Conservation (phyloP, 2,329 filamentous ascomycete species). For the Aspergillus sp. region DNA sequence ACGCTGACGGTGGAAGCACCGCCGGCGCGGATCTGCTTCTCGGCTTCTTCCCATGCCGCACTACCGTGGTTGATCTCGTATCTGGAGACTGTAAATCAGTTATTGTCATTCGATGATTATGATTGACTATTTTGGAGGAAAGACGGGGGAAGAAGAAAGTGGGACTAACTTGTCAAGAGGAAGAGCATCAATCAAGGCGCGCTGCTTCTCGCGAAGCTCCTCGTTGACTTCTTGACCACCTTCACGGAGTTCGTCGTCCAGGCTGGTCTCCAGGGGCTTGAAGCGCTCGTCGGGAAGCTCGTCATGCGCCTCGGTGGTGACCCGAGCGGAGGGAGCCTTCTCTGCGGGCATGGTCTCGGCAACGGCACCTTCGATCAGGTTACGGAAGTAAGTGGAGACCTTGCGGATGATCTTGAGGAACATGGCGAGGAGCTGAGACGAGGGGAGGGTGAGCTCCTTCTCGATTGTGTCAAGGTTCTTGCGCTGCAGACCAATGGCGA, state of each 20-base stretch:
- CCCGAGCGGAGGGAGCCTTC: conserved; percentile 40
- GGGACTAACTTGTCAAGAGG: conserved; percentile 77
- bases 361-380: conserved; percentile 72
- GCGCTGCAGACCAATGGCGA: conserved; percentile 88
- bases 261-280: conserved; percentile 67
- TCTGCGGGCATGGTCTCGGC: conserved; percentile 65
- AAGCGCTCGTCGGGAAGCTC: conserved; percentile 68
- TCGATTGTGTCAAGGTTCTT: conserved; percentile 82
- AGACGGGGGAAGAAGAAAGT: neutral
- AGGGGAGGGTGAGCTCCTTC: conserved; percentile 72
- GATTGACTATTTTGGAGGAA: conserved; percentile 4
- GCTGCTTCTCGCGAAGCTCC: conserved; percentile 75
- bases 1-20: conserved; percentile 66
- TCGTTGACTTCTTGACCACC: conserved; percentile 75
- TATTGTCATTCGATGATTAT: conserved; percentile 35
- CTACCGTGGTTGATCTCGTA: conserved; percentile 52
- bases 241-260: conserved; percentile 83
- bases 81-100: conserved; percentile 44
- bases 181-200: conserved; percentile 84
- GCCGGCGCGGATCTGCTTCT: conserved; percentile 72
- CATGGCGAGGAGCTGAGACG: conserved; percentile 86
- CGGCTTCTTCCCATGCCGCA: conserved; percentile 61
- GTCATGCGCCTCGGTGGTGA: conserved; percentile 65
- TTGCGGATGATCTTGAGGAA: conserved; percentile 96
- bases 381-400: conserved; percentile 74